Conservation (phyloP, 768 basidiomycete genomes). For the Lactarius hatsudake region DNA sequence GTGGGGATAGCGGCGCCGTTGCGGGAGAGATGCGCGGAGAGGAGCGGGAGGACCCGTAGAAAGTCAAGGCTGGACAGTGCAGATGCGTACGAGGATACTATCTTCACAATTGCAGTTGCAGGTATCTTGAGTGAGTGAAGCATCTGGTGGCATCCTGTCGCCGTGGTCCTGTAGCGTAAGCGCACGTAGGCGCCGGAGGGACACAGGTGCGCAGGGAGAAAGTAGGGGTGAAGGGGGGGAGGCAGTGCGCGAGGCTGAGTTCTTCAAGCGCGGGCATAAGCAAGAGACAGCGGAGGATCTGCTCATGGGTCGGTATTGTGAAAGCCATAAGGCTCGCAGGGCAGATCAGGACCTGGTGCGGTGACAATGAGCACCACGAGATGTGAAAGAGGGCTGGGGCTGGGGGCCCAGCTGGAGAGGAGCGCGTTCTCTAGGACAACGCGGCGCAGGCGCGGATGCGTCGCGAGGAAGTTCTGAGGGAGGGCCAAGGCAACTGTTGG, state of each 20-base stretch:
- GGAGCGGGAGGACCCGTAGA: constrained; percentile 9
- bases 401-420: constrained; percentile 8
- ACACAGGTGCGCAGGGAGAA: constrained; percentile 3
- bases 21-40: constrained; percentile 14
- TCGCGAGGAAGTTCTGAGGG: constrained; percentile 3
- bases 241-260: constrained; percentile 12
- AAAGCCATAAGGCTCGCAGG: not conserved
- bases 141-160: constrained; percentile 17
- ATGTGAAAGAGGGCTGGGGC: not conserved
- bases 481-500: not conserved
- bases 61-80: constrained; percentile 17
- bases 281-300: constrained; percentile 7
- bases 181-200: constrained; percentile 1
- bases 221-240: constrained; percentile 1
- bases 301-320: not conserved
- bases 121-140: constrained; percentile 12
- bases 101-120: not conserved
- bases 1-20: not conserved
- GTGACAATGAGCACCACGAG: not conserved
- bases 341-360: not conserved
- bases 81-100: constrained; percentile 8
- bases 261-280: constrained; percentile 15
- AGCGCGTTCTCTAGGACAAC: not conserved
- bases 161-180: constrained; percentile 5
- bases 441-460: constrained; percentile 19